Percentiles rank a stretch among this genome's conserved stretches.
phyloP scores from a whole-genome alignment of 768 basidiomycete genomes.

The Psilocybe cubensis region DNA sequence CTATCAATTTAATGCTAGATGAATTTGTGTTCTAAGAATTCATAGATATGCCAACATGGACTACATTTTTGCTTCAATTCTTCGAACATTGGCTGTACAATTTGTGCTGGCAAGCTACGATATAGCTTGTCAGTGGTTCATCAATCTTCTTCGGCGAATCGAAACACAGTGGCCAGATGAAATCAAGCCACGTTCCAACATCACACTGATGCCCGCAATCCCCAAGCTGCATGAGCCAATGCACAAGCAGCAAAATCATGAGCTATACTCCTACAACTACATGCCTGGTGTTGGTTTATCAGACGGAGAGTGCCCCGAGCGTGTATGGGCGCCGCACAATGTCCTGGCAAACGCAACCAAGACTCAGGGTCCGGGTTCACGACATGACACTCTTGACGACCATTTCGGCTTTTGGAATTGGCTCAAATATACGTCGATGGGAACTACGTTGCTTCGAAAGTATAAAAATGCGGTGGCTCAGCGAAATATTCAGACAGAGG shows the following conservation, averaged over 20 bases:
- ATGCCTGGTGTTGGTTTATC: too few species aligned
- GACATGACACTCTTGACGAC: constrained; percentile 8
- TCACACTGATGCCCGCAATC: too few species aligned
- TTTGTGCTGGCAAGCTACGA: constrained; percentile 26
- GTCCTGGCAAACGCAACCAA: too few species aligned
- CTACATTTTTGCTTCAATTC: constrained; percentile 2
- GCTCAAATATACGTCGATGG: constrained; percentile 21
- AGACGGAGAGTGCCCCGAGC: too few species aligned
- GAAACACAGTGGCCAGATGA: neutral
- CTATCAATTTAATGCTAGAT: neutral
- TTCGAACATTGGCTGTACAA: neutral
- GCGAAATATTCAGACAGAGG: constrained; percentile 14
- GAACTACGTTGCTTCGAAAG: neutral
- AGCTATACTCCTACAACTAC: too few species aligned
- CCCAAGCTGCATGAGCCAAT: too few species aligned
- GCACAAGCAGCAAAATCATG: too few species aligned
- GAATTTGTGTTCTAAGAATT: neutral
- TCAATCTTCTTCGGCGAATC: constrained; percentile 23
- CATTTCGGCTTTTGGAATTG: constrained; percentile 26
- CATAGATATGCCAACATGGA: constrained; percentile 19
- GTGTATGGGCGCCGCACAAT: too few species aligned
- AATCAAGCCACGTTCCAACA: neutral
- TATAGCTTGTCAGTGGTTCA: constrained; percentile 32
- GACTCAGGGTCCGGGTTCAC: neutral
- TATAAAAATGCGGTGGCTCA: constrained; percentile 2